A percentile compares a stretch with the other conserved stretches of the same genome.
Evolutionary conservation across 306 rosid genomes (phyloP).

Genomic region (Vigna hirtella): DNA sequence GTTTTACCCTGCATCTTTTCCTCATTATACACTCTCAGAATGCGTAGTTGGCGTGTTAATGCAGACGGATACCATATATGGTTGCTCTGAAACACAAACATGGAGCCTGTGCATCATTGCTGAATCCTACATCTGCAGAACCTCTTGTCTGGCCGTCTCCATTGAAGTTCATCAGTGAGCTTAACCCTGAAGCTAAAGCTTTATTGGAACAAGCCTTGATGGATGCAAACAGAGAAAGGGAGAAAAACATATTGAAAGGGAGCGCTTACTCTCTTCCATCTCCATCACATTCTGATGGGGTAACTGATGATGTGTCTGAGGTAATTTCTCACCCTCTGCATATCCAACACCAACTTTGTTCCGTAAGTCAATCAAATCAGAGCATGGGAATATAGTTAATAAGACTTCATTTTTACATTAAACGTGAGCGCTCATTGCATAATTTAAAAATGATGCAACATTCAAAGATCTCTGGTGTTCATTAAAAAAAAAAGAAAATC

Average conservation of each 20-base stretch:
- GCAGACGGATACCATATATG: slow-evolving; percentile 86
- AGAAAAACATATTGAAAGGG: slow-evolving; percentile 77
- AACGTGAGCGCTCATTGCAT: no score
- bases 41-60: slow-evolving; percentile 27
- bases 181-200: slow-evolving; percentile 84
- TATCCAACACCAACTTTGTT: neutral
- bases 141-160: slow-evolving; percentile 99
- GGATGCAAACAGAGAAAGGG: slow-evolving; percentile 93
- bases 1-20: slow-evolving; percentile 12
- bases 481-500: neutral
- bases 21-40: slow-evolving; percentile 24
- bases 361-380: neutral
- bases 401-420: neutral
- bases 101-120: slow-evolving; percentile 78
- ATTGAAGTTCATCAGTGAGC: slow-evolving; percentile 89
- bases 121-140: slow-evolving; percentile 93
- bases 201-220: slow-evolving; percentile 88
- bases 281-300: slow-evolving; percentile 71
- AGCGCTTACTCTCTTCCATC: slow-evolving; percentile 61
- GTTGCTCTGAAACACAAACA: slow-evolving; percentile 87
- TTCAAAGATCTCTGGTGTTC: no score
- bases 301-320: slow-evolving; percentile 68
- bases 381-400: neutral
- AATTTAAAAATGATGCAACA: no score
- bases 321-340: slow-evolving; percentile 44